Base-by-base conservation (phyloP, 2,329 filamentous ascomycete genomes). In the Aspergillus fructus region DNA sequence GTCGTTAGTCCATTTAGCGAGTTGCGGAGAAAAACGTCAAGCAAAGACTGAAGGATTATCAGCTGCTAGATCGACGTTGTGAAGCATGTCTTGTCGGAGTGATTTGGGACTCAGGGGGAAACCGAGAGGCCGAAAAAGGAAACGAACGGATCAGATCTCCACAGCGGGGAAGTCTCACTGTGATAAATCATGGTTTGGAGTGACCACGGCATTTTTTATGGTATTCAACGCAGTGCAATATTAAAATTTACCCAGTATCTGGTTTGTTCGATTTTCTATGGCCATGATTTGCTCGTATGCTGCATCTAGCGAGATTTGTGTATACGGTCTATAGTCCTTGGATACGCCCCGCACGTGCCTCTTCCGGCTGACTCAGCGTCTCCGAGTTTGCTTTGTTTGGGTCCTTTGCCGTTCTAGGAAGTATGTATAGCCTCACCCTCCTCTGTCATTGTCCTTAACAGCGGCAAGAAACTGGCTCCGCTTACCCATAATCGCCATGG, bases 311-410 rank as follows among this genome's bases (percentile, higher is more conserved):
- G 43, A 45, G 17, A 9, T 27, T 23, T 24, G 21, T 45, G 27
- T 46, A 46, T 24, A 46, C 21, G 15, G 24, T 13, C 23, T 43
- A 49, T 51, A 51, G 47, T 21, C 12, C 7, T 12, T 24, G 23
- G 24, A 40, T 27, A 17, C 19, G 43, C 23, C 53, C 53, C 59
- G 50, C 62, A 64, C 60, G 62, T 62, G 62, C 60, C 42, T 42
- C 45, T 46, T 59, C 64, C 64, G 68, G 57, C 66, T 62, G 63
- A 64, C 59, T 61, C 37, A 58, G 40, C 41, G n/a, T 46, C 62
- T 65, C 62, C 63, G 65, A 66, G 61, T 60, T 56, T 62, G 58
- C 47, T 60, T 58, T 60, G 59, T 55, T 58, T 60, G 59, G 58
- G 42, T 46, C 52, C 27, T 46, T 59, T 55, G 27, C 55, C 53